Evolutionary conservation across 768 basidiomycete genomes (phyloP).

Genomic region (Calocera viscosa): DNA sequence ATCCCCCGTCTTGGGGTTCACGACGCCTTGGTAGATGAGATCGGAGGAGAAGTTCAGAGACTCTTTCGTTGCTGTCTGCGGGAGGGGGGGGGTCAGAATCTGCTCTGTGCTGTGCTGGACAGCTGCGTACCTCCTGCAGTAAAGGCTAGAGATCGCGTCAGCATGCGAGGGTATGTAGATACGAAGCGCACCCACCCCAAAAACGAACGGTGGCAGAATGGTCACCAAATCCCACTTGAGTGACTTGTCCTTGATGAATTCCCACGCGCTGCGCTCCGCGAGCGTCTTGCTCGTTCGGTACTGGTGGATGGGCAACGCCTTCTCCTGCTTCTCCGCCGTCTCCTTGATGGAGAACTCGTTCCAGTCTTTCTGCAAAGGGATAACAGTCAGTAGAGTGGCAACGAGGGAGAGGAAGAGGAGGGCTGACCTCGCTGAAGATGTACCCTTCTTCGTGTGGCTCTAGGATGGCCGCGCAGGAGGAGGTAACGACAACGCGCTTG

Average conservation of each 20-base stretch:
- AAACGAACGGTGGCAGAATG: conserved; percentile 44
- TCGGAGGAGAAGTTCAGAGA: background rate
- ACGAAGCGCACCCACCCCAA: background rate
- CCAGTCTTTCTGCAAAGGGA: conserved; percentile 42
- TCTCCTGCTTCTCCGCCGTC: conserved; percentile 38
- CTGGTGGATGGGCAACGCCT: conserved; percentile 31
- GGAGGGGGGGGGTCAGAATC: background rate
- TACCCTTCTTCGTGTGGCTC: conserved; percentile 20
- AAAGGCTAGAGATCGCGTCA: background rate
- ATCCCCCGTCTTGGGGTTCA: background rate
- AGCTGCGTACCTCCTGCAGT: background rate
- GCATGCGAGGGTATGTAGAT: background rate
- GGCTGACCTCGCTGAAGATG: conserved; percentile 21
- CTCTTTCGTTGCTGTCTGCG: background rate
- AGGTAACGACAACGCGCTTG: conserved; percentile 58
- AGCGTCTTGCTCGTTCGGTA: conserved; percentile 54
- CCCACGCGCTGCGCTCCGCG: conserved; percentile 52
- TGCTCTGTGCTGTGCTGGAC: background rate
- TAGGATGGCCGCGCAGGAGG: conserved; percentile 42
- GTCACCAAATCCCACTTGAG: conserved; percentile 40
- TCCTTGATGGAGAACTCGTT: conserved; percentile 38
- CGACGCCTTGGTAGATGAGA: background rate
- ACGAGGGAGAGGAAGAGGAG: conserved; percentile 18
- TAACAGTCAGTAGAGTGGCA: conserved; percentile 26
- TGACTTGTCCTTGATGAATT: conserved; percentile 36